Conservation (phyloP, 2,329 filamentous ascomycete species). For the Zasmidium angulare region DNA sequence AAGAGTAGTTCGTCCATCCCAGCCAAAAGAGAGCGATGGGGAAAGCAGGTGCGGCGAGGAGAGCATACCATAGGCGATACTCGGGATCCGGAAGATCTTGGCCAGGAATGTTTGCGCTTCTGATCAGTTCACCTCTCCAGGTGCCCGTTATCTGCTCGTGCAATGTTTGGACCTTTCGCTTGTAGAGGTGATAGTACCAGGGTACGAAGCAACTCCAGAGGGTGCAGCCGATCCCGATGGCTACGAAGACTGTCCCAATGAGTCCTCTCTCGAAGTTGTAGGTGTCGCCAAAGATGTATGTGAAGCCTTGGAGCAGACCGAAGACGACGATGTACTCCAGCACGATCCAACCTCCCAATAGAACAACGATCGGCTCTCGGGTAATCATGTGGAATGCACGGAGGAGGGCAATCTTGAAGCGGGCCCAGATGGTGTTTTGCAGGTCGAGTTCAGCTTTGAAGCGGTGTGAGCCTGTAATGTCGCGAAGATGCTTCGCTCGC, state of each 20-base stretch:
- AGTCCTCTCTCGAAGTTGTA: constrained; percentile 47
- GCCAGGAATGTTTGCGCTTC: constrained; percentile 17
- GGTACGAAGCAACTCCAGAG: constrained; percentile 22
- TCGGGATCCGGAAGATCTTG: constrained; percentile 32
- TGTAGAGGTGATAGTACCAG: constrained; percentile 18
- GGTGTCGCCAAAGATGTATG: constrained; percentile 45
- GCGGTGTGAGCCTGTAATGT: constrained; percentile 22
- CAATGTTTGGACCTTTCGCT: constrained; percentile 26
- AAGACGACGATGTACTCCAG: constrained; percentile 56
- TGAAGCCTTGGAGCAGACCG: constrained; percentile 54
- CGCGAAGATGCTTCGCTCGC: constrained; percentile 33
- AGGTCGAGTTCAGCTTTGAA: constrained; percentile 25
- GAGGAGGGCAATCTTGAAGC: constrained; percentile 20
- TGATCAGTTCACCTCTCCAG: constrained; percentile 2
- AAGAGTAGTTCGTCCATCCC: constrained; percentile 47
- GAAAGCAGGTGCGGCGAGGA: constrained; percentile 44
- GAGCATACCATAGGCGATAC: constrained; percentile 45
- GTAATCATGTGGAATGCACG: constrained; percentile 26
- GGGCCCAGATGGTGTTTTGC: constrained; percentile 14
- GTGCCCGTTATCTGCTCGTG: constrained; percentile 15
- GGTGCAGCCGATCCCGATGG: constrained; percentile 41
- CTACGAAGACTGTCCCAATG: constrained; percentile 46
- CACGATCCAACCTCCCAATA: constrained; percentile 52
- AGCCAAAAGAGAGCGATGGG: constrained; percentile 54
- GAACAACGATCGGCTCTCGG: constrained; percentile 45